Base-by-base conservation (phyloP, 1,284 basidiomycete genomes). In the Baeospora myosura region DNA sequence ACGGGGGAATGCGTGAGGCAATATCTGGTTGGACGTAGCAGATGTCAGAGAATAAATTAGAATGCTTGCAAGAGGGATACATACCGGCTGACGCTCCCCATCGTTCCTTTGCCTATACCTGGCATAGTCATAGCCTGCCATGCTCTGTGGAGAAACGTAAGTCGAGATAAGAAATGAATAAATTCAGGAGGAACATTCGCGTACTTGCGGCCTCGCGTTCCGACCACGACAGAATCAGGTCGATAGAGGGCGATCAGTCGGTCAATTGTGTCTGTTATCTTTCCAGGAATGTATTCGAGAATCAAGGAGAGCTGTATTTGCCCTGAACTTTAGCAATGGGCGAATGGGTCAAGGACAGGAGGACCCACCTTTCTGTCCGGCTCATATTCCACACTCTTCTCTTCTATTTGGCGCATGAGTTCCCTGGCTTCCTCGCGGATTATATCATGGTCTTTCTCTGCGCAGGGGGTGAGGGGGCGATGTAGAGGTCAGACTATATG, bases 201-300 rank as follows among this genome's bases (percentile, higher is more conserved):
- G 5, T 64, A 77, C 64, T 28, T 68, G 46, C 77, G 72, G 0
- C 92, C 94, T 25, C 88, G 76, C 10, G 91, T 95, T 10, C 95
- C 95, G 18, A 98, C 93, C 12, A 97, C 84, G 41, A 98, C 72
- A 1, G 88, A 91, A 61, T 98, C 94, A 1, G 95, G 95, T 33
- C 93, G 81, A 58, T 98, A 98, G 28, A 98, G 78, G 2, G 92
- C 88, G 49, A 98, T 95, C 51, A 98, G 78, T 37, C 91, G 82
- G 55, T 93, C 87, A 47, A 98, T 82, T 6, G 89, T 93, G 43
- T 86, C 78, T 0, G 89, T 88, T 4, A 96, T 81, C 48, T 82
- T 84, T 24, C 95, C 95, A 1, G 92, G 88, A 30, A 97, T 88
- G 56, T 90, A 94, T 66, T 98, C 95, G 43, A 98, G 81, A 38